phyloP scores from a whole-genome alignment of 331 rosid species.

The Malus hybrid region DNA sequence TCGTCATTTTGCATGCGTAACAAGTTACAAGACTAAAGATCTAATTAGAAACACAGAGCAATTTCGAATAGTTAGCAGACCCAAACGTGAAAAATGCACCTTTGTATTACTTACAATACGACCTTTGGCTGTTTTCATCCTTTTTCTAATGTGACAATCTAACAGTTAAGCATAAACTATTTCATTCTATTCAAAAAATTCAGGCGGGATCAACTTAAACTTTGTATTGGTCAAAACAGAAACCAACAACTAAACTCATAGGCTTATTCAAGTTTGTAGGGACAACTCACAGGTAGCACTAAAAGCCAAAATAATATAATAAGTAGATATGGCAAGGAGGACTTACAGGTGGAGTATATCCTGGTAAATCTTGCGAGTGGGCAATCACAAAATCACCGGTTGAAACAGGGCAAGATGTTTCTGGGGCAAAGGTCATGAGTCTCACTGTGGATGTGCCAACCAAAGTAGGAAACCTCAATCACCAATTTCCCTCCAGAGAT shows the following conservation, averaged over 20 bases:
- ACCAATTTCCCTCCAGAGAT: conserved; percentile 68
- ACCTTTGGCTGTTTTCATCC: not conserved
- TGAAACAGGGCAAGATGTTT: conserved; percentile 79
- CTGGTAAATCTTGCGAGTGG: conserved; percentile 62
- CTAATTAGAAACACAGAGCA: too few species aligned
- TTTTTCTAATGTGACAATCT: not conserved
- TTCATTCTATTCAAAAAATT: not conserved
- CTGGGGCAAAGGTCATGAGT: conserved; percentile 58
- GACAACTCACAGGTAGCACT: not conserved
- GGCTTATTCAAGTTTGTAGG: not conserved
- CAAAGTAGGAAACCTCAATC: conserved; percentile 75
- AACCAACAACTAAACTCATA: not conserved
- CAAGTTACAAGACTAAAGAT: too few species aligned
- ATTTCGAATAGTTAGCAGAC: too few species aligned
- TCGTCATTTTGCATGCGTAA: too few species aligned
- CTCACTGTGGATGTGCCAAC: conserved; percentile 64
- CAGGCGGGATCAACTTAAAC: not conserved
- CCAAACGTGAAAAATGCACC: not conserved
- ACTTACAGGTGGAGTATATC: conserved; percentile 82
- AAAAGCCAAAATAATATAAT: too few species aligned
- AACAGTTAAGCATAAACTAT: not conserved
- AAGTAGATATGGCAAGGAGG: not conserved
- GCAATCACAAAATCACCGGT: conserved; percentile 71
- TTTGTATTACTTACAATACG: too few species aligned
- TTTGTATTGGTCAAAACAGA: not conserved